Conservation (phyloP, 257 asterid genomes). For the Ophiorrhiza pumila region DNA sequence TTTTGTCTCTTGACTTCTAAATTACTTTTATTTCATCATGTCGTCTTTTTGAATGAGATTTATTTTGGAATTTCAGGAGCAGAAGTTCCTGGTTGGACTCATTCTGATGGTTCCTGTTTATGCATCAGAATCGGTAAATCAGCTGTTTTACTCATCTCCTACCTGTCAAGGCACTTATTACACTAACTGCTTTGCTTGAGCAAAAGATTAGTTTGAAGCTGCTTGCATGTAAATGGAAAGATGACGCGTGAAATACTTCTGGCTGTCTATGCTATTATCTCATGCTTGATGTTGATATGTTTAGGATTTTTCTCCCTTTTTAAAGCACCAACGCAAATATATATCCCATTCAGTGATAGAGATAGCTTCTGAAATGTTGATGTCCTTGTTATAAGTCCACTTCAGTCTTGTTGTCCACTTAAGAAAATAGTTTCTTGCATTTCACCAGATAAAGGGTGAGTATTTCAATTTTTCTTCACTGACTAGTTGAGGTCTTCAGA, state of each 20-base stretch:
- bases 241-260: neutral
- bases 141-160: constrained; percentile 13
- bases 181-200: neutral
- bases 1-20: neutral
- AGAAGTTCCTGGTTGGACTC: constrained; percentile 84
- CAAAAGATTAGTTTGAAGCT: neutral
- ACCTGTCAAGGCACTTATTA: neutral
- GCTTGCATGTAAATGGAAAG: neutral
- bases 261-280: too few species aligned
- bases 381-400: neutral
- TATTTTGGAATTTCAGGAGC: constrained; percentile 69
- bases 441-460: neutral
- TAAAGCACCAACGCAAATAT: neutral
- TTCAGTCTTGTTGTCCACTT: neutral
- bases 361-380: neutral
- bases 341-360: neutral
- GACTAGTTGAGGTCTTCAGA: neutral
- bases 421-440: neutral
- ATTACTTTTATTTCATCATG: constrained; percentile 6
- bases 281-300: neutral
- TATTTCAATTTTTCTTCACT: neutral
- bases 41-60: constrained; percentile 9
- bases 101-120: constrained; percentile 98
- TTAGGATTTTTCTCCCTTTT: neutral
- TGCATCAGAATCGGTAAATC: constrained; percentile 84